A percentile compares a stretch with the other conserved stretches of the same genome.
Evolutionary conservation across 192 early-diverging fungal genomes (phyloP).

Genomic region (Coemansia pectinata): DNA sequence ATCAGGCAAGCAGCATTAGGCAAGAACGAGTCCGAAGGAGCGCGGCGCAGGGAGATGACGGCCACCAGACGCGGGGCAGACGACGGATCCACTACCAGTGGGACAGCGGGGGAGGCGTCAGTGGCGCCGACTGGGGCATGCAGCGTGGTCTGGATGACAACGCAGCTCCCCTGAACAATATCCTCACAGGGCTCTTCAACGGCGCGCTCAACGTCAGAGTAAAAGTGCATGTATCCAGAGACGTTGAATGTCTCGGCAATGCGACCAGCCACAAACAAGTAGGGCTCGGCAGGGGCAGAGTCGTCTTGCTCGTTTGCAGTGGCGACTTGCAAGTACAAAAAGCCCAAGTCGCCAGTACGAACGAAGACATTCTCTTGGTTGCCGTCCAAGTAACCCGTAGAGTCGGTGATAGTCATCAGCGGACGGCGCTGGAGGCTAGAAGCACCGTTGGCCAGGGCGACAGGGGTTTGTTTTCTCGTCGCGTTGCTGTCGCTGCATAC

Average conservation of each 20-base stretch:
- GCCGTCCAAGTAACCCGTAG: constrained; percentile 57
- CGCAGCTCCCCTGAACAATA: constrained; percentile 29
- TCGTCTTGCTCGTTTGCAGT: constrained; percentile 53
- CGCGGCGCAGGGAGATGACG: constrained; percentile 30
- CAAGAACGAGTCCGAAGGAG: constrained; percentile 37
- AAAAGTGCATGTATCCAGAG: constrained; percentile 72
- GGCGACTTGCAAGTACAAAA: constrained; percentile 72
- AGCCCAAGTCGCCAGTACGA: constrained; percentile 81
- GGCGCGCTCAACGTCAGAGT: constrained; percentile 71
- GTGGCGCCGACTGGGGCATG: constrained; percentile 14
- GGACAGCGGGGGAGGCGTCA: constrained; percentile 4
- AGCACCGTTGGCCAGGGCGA: background rate
- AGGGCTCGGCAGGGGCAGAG: constrained; percentile 61
- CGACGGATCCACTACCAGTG: background rate
- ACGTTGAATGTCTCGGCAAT: constrained; percentile 70
- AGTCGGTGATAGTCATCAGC: constrained; percentile 17
- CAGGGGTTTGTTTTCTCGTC: constrained; percentile 24
- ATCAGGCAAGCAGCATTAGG: constrained; percentile 61
- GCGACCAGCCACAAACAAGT: constrained; percentile 76
- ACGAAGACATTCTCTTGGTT: constrained; percentile 64
- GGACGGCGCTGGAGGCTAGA: constrained; percentile 8
- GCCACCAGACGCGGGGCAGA: constrained; percentile 33
- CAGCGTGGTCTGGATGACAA: constrained; percentile 40
- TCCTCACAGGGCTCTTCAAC: constrained; percentile 67
- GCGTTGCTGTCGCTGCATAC: constrained; percentile 61